phyloP scores from a whole-genome alignment of 371 early-diverging fungal genomes.

The Haplosporangium sp. region DNA sequence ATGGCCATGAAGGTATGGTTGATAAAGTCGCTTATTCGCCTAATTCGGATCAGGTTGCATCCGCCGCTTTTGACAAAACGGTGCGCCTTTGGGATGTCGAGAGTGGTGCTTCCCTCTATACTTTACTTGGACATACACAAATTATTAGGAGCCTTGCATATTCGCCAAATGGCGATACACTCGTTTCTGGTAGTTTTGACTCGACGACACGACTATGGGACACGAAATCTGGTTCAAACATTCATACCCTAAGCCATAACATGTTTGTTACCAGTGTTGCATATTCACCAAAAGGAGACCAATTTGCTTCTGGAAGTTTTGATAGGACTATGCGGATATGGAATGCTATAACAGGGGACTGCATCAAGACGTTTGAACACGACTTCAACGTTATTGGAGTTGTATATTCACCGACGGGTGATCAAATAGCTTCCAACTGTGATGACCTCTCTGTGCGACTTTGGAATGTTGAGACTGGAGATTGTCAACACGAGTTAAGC shows the following conservation, averaged over 20 bases:
- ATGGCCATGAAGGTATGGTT: background rate
- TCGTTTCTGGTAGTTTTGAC: background rate
- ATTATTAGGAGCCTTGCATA: too few relatives aligned
- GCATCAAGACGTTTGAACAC: background rate
- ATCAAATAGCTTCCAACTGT: background rate
- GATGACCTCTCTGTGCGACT: conserved; percentile 18
- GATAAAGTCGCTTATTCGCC: background rate
- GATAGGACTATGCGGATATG: background rate
- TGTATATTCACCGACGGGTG: background rate
- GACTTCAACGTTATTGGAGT: background rate
- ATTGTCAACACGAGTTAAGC: background rate
- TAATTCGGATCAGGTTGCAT: background rate
- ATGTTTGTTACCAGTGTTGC: background rate
- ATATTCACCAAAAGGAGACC: background rate
- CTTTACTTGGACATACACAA: too few relatives aligned
- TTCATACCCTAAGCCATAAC: background rate
- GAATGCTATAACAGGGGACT: background rate
- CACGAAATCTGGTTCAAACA: background rate
- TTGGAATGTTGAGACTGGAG: conserved; percentile 13
- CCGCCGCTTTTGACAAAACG: background rate
- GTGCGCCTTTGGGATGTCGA: background rate
- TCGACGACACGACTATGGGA: background rate
- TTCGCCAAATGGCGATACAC: background rate
- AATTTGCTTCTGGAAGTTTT: background rate
- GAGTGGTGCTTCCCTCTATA: background rate